Base-by-base conservation (phyloP, 768 basidiomycete genomes). In the Tricholoma saponaceum region DNA sequence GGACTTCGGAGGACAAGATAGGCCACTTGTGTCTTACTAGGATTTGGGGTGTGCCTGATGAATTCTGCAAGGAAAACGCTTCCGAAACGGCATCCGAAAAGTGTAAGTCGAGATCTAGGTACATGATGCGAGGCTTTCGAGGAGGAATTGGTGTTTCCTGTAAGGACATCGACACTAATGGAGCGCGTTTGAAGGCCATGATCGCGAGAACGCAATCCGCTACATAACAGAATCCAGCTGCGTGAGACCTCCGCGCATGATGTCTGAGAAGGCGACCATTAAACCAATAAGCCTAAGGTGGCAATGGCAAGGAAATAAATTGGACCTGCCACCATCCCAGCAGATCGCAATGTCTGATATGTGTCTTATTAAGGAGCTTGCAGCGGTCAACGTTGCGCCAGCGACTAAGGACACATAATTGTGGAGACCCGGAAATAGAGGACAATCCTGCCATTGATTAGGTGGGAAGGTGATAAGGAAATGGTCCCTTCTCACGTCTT, bases 171-270 rank as follows among this genome's bases (percentile, higher is more conserved):
- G 44, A 26, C 1, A 52, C 26, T 16, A 67, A 43, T n/a, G 65
- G 64, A 44, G 61, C 61, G 50, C 78, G 77, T 61, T 82, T 85
- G 43, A 97, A 79, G 4, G 81, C 75, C 56, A 95, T 80, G 57
- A 97, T 85, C 0, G 88, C 88, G 1, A 98, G 80, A 9, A 94
- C 82, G 55, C 89, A 86, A 67, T 98, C 95, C 1, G 92, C 90
- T 20, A 98, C 89, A 67, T 97, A 98, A 75, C 95, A 98, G 72
- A 91, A 98, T 0, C 95, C 95, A 3, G 90, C 84, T 0, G 94
- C 94, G 43, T 76, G 78, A 0, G 83, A 79, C 67, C 91, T 88
- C 52, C 85, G 82, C 0, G 91, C 90, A 64, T 97, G 95, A 64
- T 96, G 95, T 64, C 94, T 86, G 52, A 10, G 28, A 0, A 9